Evolutionary conservation across 2,329 filamentous ascomycete species (phyloP).

Genomic region (Cladosporium sp.): DNA sequence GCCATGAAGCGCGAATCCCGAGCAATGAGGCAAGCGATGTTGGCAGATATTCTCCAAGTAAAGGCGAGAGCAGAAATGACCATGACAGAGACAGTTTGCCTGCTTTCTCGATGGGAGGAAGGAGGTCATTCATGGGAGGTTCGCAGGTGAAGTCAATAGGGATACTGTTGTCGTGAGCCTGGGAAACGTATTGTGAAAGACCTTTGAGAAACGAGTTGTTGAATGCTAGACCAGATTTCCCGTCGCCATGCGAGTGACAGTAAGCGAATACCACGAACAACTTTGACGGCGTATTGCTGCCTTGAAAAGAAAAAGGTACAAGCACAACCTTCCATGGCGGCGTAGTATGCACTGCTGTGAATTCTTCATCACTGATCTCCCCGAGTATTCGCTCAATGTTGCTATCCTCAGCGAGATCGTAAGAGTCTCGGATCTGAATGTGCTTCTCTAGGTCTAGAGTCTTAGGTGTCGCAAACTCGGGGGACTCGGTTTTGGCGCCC

Average conservation of each 20-base stretch:
- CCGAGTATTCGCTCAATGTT: constrained; percentile 25
- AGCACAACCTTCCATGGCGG: constrained; percentile 45
- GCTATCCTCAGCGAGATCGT: constrained; percentile 14
- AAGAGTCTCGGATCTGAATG: constrained; percentile 30
- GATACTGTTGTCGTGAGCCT: neutral
- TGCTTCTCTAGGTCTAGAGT: constrained; percentile 38
- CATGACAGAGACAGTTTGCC: constrained; percentile 41
- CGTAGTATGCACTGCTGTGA: constrained; percentile 20
- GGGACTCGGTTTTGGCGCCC: constrained; percentile 34
- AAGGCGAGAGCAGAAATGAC: constrained; percentile 39
- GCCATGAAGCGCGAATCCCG: neutral
- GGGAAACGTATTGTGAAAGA: neutral
- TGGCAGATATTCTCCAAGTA: constrained; percentile 27
- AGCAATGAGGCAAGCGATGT: neutral
- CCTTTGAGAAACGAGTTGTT: constrained; percentile 38
- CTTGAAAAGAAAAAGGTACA: constrained; percentile 18
- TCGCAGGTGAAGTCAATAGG: constrained; percentile 12
- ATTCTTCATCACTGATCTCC: constrained; percentile 33
- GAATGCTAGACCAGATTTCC: constrained; percentile 39
- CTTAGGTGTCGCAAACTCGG: constrained; percentile 30
- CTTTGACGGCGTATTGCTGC: neutral
- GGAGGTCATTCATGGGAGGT: constrained; percentile 7
- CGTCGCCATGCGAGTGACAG: constrained; percentile 44
- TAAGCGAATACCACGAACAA: constrained; percentile 35
- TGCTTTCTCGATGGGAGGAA: constrained; percentile 38